Evolutionary conservation across 352 stramenopile genomes (phyloP).

Genomic region (Phytophthora cactorum): DNA sequence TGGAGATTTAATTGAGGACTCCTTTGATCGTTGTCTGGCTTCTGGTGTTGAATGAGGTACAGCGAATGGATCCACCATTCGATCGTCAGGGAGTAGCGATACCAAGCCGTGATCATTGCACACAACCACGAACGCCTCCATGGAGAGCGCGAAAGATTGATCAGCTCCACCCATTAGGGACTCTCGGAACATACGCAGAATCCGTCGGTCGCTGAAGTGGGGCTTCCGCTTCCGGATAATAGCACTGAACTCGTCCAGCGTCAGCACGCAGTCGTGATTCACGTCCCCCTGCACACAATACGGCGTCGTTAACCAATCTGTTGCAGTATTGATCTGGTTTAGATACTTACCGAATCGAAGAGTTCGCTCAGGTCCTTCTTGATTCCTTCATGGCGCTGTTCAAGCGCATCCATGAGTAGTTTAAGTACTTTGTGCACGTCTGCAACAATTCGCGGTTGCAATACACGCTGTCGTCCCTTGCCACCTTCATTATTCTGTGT

Average conservation of each 20-base stretch:
- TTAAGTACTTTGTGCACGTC: slow-evolving; percentile 66
- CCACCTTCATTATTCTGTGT: slow-evolving; percentile 8
- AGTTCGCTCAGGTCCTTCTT: slow-evolving; percentile 54
- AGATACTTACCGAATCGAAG: slow-evolving; percentile 53
- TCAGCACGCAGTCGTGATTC: slow-evolving; percentile 78
- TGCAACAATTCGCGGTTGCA: slow-evolving; percentile 53
- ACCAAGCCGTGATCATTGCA: slow-evolving; percentile 79
- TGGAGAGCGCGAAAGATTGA: slow-evolving; percentile 80
- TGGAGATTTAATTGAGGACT: not conserved
- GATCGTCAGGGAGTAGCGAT: slow-evolving; percentile 65
- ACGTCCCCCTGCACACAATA: slow-evolving; percentile 50
- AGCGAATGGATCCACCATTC: slow-evolving; percentile 58
- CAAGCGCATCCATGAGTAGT: slow-evolving; percentile 63
- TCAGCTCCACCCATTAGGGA: slow-evolving; percentile 63
- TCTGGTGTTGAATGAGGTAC: not conserved
- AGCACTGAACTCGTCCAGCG: slow-evolving; percentile 67
- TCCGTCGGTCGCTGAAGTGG: slow-evolving; percentile 68
- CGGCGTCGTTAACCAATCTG: not conserved
- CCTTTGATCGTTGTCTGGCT: not conserved
- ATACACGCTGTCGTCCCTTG: slow-evolving; percentile 17
- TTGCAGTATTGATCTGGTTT: not conserved
- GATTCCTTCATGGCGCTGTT: slow-evolving; percentile 62
- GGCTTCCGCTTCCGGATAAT: slow-evolving; percentile 66
- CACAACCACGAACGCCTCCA: slow-evolving; percentile 70
- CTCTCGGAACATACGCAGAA: slow-evolving; percentile 83